Percentiles rank a stretch among this genome's conserved stretches.
phyloP scores from a whole-genome alignment of 2,329 filamentous ascomycete genomes.

The Aspergillus fumigatus region DNA sequence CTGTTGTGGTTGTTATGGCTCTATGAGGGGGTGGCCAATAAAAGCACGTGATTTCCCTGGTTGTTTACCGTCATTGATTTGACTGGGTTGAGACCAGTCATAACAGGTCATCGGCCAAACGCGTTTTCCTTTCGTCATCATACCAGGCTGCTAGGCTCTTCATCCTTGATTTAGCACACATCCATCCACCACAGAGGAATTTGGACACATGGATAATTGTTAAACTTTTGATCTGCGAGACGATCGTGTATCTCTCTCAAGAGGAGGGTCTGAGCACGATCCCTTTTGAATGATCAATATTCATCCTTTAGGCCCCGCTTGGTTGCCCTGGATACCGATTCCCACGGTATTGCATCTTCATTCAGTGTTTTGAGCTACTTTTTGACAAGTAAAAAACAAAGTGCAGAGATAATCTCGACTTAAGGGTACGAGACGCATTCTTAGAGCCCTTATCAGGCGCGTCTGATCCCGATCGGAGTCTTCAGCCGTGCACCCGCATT shows the following conservation, averaged over 20 bases:
- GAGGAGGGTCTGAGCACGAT: background rate
- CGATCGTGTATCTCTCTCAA: background rate
- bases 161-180: background rate
- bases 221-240: background rate
- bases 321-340: conserved; percentile 39
- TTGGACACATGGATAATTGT: background rate
- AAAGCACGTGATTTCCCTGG: background rate
- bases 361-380: conserved; percentile 2
- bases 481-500: background rate
- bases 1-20: background rate
- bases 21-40: background rate
- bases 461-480: background rate
- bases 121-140: background rate
- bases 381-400: conserved; percentile 17
- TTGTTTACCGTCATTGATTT: background rate
- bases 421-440: background rate
- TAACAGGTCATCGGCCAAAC: background rate
- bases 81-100: background rate
- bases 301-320: conserved; percentile 14
- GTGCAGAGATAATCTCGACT: conserved; percentile 2
- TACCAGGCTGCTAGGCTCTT: background rate
- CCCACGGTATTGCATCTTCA: conserved; percentile 4
- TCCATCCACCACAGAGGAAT: background rate
- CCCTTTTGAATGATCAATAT: background rate
- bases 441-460: background rate